Base-by-base conservation (phyloP, 1,284 basidiomycete species). In the Fomitopsis palustris region DNA sequence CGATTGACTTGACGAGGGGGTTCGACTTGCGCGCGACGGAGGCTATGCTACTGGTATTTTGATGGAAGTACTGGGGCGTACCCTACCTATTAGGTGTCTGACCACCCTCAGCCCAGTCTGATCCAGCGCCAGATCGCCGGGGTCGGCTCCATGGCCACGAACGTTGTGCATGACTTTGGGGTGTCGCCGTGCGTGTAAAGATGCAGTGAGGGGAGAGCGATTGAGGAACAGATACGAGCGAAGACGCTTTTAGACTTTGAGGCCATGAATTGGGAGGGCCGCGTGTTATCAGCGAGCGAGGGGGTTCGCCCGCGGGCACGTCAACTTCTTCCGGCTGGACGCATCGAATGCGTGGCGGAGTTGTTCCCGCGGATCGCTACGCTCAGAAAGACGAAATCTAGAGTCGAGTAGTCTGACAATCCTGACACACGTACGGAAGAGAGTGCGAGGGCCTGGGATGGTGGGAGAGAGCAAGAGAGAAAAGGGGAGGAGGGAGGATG, bases 21-120 rank as follows among this genome's bases (percentile, higher is more conserved):
- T 59, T 88, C 6, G 77, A 82, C 64, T 76, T 88, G 27, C 69
- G 73, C 53, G 81, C 79, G 27, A 86, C 85, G 0, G 84, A 88
- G 66, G 84, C 74, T 0, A 72, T 86, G n/a, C 62, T 83, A 45
- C 45, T 82, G 47, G 64, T 61, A 6, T 81, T 81, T 60, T 63
- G 56, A 58, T n/a, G 37, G 14, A 14, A 10, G 35, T 37, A 14
- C 35, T 37, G 10, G 35, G 6, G 16, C 35, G 35, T 37, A 37
- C 35, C 35, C n/a, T n/a, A n/a, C n/a, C n/a, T n/a, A n/a, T n/a
- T 12, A 37, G 16, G 35, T 9, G 35, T 14, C 35, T 14, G 12
- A 37, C 16, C 35, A 37, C 12, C 35, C 35, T 9, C 3, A 37
- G 35, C 35, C 2, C 35, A 37, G 35, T 37, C 8, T 37, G 35